Evolutionary conservation across 2,329 filamentous ascomycete genomes (phyloP).

Genomic region (Talaromyces sp.): DNA sequence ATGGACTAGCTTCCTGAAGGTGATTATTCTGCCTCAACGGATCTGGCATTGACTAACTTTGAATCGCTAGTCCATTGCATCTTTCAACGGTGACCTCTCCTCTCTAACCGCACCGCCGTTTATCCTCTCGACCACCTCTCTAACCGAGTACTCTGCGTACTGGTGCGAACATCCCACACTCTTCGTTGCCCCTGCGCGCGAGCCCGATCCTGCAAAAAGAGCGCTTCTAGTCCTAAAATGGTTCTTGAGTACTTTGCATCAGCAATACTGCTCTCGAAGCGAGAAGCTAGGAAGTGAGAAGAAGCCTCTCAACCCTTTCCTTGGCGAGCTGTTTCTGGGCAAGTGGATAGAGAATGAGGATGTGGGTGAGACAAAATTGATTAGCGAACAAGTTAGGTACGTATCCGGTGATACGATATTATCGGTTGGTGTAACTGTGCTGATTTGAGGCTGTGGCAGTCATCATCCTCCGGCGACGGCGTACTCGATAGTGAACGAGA

Average conservation of each 20-base stretch:
- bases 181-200: slow-evolving; percentile 76
- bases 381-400: slow-evolving; percentile 87
- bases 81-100: slow-evolving; percentile 77
- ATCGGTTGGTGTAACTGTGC: not conserved
- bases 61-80: slow-evolving; percentile 60
- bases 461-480: slow-evolving; percentile 95
- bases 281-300: slow-evolving; percentile 88
- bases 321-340: slow-evolving; percentile 90
- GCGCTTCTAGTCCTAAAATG: slow-evolving; percentile 88
- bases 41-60: not conserved
- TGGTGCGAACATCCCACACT: slow-evolving; percentile 76
- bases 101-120: slow-evolving; percentile 79
- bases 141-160: slow-evolving; percentile 78
- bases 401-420: slow-evolving; percentile 8
- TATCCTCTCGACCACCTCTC: slow-evolving; percentile 72
- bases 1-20: slow-evolving; percentile 18
- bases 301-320: slow-evolving; percentile 94
- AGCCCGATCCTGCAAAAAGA: slow-evolving; percentile 75
- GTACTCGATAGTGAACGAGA: slow-evolving; percentile 84
- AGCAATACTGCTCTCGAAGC: slow-evolving; percentile 72
- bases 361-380: slow-evolving; percentile 73
- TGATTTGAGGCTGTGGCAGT: slow-evolving; percentile 32
- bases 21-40: not conserved
- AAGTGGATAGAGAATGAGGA: slow-evolving; percentile 73
- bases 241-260: slow-evolving; percentile 91